Evolutionary conservation across 1,139 yeast genomes (phyloP).

Genomic region (Saccharomyces pastorianus): DNA sequence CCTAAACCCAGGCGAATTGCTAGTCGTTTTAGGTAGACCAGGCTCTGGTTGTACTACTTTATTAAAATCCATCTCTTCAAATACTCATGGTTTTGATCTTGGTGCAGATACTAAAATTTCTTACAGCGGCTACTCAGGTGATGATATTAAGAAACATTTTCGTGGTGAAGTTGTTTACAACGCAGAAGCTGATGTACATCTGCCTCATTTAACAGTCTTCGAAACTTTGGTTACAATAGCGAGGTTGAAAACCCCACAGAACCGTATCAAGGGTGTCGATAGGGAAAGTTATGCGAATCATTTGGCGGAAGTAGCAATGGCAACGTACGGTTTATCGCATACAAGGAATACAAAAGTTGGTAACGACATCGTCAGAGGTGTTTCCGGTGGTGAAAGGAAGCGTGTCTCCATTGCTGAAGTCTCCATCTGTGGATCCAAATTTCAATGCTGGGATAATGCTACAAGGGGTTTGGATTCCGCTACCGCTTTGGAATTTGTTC

Average conservation of each 20-base stretch:
- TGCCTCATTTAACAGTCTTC: constrained; percentile 41
- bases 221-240: constrained; percentile 35
- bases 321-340: constrained; percentile 40
- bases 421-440: constrained; percentile 36
- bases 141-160: constrained; percentile 40
- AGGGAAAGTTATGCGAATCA: constrained; percentile 34
- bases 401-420: constrained; percentile 41
- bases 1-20: constrained; percentile 58
- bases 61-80: constrained; percentile 55
- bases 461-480: constrained; percentile 72
- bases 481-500: constrained; percentile 66
- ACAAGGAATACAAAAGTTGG: constrained; percentile 38
- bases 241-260: constrained; percentile 31
- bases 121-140: constrained; percentile 39
- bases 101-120: constrained; percentile 33
- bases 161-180: constrained; percentile 51
- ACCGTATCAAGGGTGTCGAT: constrained; percentile 32
- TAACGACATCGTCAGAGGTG: constrained; percentile 37
- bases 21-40: constrained; percentile 70
- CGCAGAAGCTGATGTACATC: constrained; percentile 42
- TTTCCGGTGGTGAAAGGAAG: constrained; percentile 40
- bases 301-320: constrained; percentile 35
- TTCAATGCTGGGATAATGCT: constrained; percentile 69
- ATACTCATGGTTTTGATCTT: constrained; percentile 60
- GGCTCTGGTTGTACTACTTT: constrained; percentile 78